phyloP scores from a whole-genome alignment of 129 eudicot species.

The Saposhnikovia divaricata region DNA sequence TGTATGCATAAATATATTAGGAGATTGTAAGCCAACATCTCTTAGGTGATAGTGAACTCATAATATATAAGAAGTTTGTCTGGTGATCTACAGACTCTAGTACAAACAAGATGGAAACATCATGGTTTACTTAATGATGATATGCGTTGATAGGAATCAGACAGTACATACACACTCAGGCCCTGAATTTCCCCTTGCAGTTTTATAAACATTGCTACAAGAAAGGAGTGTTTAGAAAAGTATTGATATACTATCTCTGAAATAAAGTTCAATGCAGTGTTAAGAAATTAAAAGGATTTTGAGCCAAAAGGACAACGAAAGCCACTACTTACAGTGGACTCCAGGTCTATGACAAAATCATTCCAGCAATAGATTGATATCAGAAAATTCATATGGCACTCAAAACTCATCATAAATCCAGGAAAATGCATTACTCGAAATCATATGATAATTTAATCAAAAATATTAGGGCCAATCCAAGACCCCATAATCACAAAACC shows the following conservation, averaged over 20 bases:
- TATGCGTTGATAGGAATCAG: neutral
- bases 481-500: slow-evolving; percentile 32
- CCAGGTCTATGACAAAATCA: slow-evolving; percentile 31
- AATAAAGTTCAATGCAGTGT: slow-evolving; percentile 11
- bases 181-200: neutral
- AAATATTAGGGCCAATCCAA: slow-evolving; percentile 22
- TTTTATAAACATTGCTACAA: neutral
- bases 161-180: neutral
- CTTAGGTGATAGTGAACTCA: neutral
- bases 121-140: neutral
- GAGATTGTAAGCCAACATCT: neutral
- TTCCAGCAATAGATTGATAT: slow-evolving; percentile 35
- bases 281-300: slow-evolving; percentile 11
- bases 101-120: neutral
- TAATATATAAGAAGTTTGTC: neutral
- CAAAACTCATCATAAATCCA: slow-evolving; percentile 23
- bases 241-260: neutral
- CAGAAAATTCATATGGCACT: slow-evolving; percentile 32
- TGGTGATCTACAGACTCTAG: neutral
- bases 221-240: neutral
- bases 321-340: slow-evolving; percentile 29
- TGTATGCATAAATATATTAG: neutral
- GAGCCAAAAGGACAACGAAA: slow-evolving; percentile 28
- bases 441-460: slow-evolving; percentile 24
- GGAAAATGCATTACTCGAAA: slow-evolving; percentile 13